A percentile compares a stretch with the other conserved stretches of the same genome.
phyloP scores from a whole-genome alignment of 2,329 filamentous ascomycete species.

The Pseudonectria buxi region DNA sequence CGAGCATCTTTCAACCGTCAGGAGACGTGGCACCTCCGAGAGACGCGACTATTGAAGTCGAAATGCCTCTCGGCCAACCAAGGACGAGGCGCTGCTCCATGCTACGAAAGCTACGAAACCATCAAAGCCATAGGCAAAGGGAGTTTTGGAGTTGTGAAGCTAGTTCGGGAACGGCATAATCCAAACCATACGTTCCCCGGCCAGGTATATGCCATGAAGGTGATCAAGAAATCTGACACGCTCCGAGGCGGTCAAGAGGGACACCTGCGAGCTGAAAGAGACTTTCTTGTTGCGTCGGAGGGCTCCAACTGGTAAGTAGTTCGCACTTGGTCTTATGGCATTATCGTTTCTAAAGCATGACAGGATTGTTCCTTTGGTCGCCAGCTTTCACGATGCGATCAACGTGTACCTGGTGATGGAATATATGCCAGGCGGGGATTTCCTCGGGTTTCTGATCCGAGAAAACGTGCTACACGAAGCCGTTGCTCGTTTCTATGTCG shows the following conservation, averaged over 20 bases:
- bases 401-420: constrained; percentile 95
- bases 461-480: constrained; percentile 76
- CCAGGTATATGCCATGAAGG: constrained; percentile 90
- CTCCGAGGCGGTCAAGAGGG: constrained; percentile 85
- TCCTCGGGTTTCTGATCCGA: constrained; percentile 77
- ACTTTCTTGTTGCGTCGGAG: constrained; percentile 84
- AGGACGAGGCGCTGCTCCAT: constrained; percentile 5
- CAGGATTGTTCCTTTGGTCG: constrained; percentile 78
- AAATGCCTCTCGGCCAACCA: constrained; percentile 34
- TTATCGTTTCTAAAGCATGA: neutral
- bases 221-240: constrained; percentile 92
- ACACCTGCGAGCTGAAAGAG: constrained; percentile 82
- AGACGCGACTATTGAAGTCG: constrained; percentile 62
- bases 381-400: constrained; percentile 79
- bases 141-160: constrained; percentile 84
- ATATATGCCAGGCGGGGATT: constrained; percentile 95
- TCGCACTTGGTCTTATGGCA: neutral
- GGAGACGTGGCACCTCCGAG: constrained; percentile 70
- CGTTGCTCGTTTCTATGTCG: constrained; percentile 78
- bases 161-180: constrained; percentile 64
- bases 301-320: constrained; percentile 65
- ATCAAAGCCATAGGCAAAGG: constrained; percentile 83
- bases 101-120: constrained; percentile 56
- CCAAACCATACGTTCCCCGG: constrained; percentile 20
- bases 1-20: constrained; percentile 55